Percentiles rank a stretch among this genome's conserved stretches.
phyloP scores from a whole-genome alignment of 345 rosid genomes.

The Angophora floribunda region DNA sequence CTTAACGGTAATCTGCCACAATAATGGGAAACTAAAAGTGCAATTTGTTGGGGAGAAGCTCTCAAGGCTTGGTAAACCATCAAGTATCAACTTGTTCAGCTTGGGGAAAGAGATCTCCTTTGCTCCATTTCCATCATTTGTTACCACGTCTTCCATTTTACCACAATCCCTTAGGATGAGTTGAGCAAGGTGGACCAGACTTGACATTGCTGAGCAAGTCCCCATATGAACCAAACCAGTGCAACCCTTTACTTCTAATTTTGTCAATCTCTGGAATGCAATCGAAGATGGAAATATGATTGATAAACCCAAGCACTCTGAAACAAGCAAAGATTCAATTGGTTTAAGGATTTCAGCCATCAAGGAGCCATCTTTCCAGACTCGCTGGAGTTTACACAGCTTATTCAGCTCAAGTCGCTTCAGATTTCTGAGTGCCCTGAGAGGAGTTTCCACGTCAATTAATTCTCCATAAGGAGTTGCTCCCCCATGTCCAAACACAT shows the following conservation, averaged over 20 bases:
- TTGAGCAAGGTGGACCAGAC: accelerated
- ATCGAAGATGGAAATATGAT: not conserved
- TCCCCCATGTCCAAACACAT: not conserved
- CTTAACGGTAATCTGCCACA: accelerated
- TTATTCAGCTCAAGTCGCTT: accelerated
- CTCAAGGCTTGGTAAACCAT: not conserved
- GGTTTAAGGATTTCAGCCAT: not conserved
- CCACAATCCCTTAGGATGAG: accelerated
- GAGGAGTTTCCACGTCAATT: no score
- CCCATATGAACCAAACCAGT: not conserved
- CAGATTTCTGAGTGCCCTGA: not conserved
- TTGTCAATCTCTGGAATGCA: not conserved
- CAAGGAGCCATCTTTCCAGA: not conserved
- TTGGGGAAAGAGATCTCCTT: not conserved
- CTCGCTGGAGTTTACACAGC: not conserved
- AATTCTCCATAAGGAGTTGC: accelerated
- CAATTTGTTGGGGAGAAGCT: not conserved
- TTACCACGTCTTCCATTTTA: not conserved
- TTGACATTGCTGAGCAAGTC: not conserved
- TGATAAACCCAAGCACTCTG: not conserved
- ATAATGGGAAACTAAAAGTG: not conserved
- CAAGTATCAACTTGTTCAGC: accelerated
- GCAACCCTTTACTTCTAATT: not conserved
- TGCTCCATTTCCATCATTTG: not conserved
- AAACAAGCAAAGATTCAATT: accelerated